These are phyloP conservation scores for Rhizoctonia solani DNA, from an alignment of 1,284 basidiomycete genomes.

Conservation along the genomic window DNA sequence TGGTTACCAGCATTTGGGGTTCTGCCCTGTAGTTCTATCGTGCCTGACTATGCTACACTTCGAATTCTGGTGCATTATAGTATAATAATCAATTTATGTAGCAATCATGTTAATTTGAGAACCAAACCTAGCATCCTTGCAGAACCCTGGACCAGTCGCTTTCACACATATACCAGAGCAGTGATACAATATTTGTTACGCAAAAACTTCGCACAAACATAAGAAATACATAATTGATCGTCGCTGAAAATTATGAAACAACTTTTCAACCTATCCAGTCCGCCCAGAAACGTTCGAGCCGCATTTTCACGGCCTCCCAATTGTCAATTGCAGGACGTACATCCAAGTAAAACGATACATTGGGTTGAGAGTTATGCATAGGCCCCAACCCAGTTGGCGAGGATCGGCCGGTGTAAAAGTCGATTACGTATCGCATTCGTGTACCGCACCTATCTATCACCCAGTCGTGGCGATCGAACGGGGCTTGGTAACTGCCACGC, in stretches of 20 bases:
- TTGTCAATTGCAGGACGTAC: constrained; percentile 91
- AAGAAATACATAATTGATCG: background rate
- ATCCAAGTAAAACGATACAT: constrained; percentile 88
- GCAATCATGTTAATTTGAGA: too few species aligned
- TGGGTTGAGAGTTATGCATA: constrained; percentile 46
- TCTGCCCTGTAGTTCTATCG: background rate
- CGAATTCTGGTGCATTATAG: too few species aligned
- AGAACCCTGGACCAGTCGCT: too few species aligned
- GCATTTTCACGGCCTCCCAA: constrained; percentile 87
- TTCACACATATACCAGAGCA: too few species aligned
- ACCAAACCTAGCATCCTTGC: too few species aligned
- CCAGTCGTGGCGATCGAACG: constrained; percentile 99
- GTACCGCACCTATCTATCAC: constrained; percentile 89
- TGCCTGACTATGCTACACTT: background rate
- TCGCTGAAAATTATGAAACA: background rate
- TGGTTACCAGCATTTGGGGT: background rate
- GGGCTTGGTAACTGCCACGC: constrained; percentile 75
- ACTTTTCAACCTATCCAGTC: constrained; percentile 9
- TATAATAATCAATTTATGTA: too few species aligned
- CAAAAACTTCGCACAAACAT: background rate
- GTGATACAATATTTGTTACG: background rate
- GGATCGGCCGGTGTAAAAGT: constrained; percentile 92
- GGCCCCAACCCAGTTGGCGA: constrained; percentile 38
- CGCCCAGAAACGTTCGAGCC: constrained; percentile 42
- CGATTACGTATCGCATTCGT: constrained; percentile 92